Percentiles rank a stretch among this genome's conserved stretches.
Conservation (phyloP, 192 early-diverging fungal genomes). For the Phlyctochytrium arcticum region DNA sequence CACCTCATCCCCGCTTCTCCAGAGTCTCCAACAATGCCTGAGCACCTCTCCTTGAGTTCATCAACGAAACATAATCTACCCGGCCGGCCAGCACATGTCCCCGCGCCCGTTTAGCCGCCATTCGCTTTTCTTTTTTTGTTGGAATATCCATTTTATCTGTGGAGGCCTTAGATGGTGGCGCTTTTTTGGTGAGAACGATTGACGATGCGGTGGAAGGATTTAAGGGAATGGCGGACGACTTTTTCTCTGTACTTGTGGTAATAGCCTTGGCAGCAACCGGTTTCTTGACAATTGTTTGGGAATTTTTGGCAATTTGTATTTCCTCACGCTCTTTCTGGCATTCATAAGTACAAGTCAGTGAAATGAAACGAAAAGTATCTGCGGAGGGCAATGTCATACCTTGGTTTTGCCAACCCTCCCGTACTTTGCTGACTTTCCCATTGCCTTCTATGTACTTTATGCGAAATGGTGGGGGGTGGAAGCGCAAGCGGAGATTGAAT, state of each 20-base stretch:
- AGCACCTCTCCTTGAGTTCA: slow-evolving; percentile 10
- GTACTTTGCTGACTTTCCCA: slow-evolving; percentile 19
- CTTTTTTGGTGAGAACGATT: background rate
- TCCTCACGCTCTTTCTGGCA: slow-evolving; percentile 20
- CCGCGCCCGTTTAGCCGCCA: background rate
- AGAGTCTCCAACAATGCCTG: background rate
- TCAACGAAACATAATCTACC: slow-evolving; percentile 17
- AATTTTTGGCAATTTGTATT: slow-evolving; percentile 20
- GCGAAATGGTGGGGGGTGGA: too few relatives aligned
- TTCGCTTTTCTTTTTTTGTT: background rate
- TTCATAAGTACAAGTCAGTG: background rate
- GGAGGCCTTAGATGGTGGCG: background rate
- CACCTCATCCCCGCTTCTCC: slow-evolving; percentile 1
- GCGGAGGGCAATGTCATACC: background rate
- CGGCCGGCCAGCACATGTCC: slow-evolving; percentile 8
- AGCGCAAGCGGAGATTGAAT: too few relatives aligned
- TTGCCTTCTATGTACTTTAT: too few relatives aligned
- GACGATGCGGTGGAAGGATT: too few relatives aligned
- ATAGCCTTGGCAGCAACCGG: background rate
- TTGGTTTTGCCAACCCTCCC: slow-evolving; percentile 13
- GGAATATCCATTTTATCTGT: background rate
- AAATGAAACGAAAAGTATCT: background rate
- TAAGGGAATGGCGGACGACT: background rate
- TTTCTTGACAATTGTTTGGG: background rate
- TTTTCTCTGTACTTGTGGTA: background rate